Evolutionary conservation across 176 grass and related monocot genomes (phyloP).

Genomic region (Thalia dealbata): DNA sequence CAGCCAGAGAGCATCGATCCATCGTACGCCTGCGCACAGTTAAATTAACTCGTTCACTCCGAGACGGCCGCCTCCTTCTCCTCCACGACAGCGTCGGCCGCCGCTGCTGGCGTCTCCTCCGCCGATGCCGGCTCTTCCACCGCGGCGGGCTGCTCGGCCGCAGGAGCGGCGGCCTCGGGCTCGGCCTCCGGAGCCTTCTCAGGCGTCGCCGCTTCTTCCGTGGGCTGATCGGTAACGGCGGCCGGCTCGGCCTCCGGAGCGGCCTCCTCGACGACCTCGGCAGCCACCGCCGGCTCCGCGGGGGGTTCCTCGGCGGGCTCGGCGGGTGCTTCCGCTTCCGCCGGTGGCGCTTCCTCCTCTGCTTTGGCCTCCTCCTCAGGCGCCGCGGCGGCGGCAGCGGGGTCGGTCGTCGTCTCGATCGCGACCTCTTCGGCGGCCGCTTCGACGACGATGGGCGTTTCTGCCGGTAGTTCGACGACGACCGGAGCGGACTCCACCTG

Average conservation of each 20-base stretch:
- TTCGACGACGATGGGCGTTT: not conserved
- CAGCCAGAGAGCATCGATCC: no score
- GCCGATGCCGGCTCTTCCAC: not conserved
- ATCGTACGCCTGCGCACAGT: no score
- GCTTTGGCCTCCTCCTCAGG: not conserved
- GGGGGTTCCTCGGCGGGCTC: not conserved
- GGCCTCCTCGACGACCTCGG: not conserved
- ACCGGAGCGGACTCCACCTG: constrained; percentile 13
- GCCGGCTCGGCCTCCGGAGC: not conserved
- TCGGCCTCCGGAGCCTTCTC: not conserved
- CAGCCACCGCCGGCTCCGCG: not conserved
- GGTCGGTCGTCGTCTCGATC: no score
- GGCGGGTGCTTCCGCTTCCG: not conserved
- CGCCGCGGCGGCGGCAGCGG: not conserved
- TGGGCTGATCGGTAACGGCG: not conserved
- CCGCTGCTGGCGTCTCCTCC: not conserved
- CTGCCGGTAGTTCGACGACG: not conserved
- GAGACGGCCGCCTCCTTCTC: not conserved
- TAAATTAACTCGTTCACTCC: no score
- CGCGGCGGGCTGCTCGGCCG: not conserved
- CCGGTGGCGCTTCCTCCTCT: constrained; percentile 5
- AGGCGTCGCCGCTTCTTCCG: constrained; percentile 1
- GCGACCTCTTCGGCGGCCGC: not conserved
- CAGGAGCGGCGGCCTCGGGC: not conserved
- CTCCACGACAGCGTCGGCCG: not conserved